Conservation (phyloP, 495 filamentous ascomycete genomes). For the Tuber borchii region DNA sequence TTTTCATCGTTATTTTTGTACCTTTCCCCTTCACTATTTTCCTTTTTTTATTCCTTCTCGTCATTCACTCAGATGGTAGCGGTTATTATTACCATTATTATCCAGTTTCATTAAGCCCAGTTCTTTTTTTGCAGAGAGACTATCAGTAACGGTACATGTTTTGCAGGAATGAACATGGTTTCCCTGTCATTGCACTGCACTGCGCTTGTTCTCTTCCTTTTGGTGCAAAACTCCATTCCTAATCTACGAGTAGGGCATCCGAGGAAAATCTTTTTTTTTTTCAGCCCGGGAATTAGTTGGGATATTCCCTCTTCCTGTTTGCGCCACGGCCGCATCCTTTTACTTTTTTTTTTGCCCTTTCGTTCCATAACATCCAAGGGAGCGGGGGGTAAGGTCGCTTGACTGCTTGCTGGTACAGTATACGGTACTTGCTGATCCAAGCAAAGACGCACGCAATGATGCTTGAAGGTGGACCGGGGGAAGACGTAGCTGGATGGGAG, state of each 20-base stretch:
- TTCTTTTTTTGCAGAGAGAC: neutral
- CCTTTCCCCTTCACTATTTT: neutral
- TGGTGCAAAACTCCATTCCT: neutral
- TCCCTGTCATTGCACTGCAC: neutral
- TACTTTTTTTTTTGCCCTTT: conserved; percentile 5
- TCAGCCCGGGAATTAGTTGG: conserved; percentile 15
- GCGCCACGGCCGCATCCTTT: conserved; percentile 21
- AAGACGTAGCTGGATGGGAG: neutral
- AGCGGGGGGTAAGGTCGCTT: conserved; percentile 1
- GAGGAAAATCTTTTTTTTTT: conserved; percentile 4
- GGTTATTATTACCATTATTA: neutral
- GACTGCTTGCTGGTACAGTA: neutral
- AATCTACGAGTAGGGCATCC: neutral
- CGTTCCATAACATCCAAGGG: neutral
- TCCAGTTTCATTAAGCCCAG: neutral
- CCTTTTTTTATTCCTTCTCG: neutral
- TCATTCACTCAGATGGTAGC: neutral
- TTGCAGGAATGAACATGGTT: neutral
- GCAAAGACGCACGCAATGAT: neutral
- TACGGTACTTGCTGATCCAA: neutral
- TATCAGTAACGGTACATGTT: neutral
- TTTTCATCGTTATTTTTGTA: conserved; percentile 5
- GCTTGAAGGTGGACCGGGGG: neutral
- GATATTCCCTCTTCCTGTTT: conserved; percentile 29
- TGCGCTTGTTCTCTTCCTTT: conserved; percentile 4